Evolutionary conservation across 352 stramenopile species (phyloP), one percentile per base, ranked within the genome.

Genomic region (Pythium apleroticum): DNA sequence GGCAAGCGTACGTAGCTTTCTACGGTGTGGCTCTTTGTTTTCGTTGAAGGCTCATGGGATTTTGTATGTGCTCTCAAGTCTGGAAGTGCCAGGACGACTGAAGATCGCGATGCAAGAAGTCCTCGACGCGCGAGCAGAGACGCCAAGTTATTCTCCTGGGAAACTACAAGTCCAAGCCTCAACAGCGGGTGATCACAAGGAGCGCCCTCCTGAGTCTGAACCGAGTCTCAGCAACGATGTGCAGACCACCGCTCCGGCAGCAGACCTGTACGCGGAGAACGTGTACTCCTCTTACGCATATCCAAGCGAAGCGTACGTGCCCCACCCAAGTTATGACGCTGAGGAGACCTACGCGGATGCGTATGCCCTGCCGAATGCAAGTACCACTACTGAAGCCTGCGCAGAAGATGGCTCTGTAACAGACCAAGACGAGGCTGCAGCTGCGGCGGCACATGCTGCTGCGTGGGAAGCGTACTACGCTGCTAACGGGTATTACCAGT

Each of bases 71-170:
- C 9, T 31, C 6, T 52, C 20, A 12, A 90, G 81, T 14, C 52
- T 90, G 5, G 75, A 88, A 27, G 63, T 90, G 1, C 78, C 81
- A 3, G 75, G 67, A 7, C 73, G 81, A 14, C 54, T 90, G 37
- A 90, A 90, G 59, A 86, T 90, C 31, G 78, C 81, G 0, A 78
- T 90, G 48, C 75, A 90, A 55, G 72, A 87, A 20, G 77, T 88
- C 15, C 71, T 90, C 11, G 77, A 87, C 17, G 69, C 82, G 52
- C 52, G 17, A 17, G 57, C 37, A 8, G 60, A 52, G 24, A 61
- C 35, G 27, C 55, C 28, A 58, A 65, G 41, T 43, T 19, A 25
- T 58, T 65, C 39, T 22, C 60, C 59, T 24, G 45, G 64, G 52
- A 63, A 41, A 37, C 27, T 43, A 30, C 25, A 30, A 30, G 43